These are phyloP conservation scores for Colletotrichum karsti DNA, from an alignment of 2,329 filamentous ascomycete species.

Conservation along the genomic window DNA sequence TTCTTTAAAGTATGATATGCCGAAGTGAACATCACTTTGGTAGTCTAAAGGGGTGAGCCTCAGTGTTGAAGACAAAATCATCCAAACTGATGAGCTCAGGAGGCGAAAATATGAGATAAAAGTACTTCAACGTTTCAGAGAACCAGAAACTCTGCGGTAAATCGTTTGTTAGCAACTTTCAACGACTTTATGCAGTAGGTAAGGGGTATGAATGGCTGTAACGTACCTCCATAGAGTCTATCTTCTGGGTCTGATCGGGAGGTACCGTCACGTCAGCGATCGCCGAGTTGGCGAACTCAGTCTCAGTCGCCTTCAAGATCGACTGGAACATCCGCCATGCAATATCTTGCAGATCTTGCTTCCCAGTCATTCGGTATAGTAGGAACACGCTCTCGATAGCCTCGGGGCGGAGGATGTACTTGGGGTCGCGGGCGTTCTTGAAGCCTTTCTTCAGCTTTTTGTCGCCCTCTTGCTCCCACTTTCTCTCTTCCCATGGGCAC, in stretches of 20 bases:
- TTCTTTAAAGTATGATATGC: too few species aligned
- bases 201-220: background rate
- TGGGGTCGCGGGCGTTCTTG: slow-evolving; percentile 60
- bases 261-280: slow-evolving; percentile 58
- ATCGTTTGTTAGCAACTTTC: background rate
- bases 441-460: slow-evolving; percentile 62
- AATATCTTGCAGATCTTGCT: slow-evolving; percentile 54
- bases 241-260: slow-evolving; percentile 50
- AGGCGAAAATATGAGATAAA: slow-evolving; percentile 75
- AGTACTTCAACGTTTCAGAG: slow-evolving; percentile 79
- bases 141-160: slow-evolving; percentile 72
- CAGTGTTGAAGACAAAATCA: slow-evolving; percentile 69
- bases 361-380: slow-evolving; percentile 61
- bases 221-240: slow-evolving; percentile 48
- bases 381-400: slow-evolving; percentile 64
- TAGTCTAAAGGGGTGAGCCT: slow-evolving; percentile 54
- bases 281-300: slow-evolving; percentile 56
- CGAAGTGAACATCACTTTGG: too few species aligned
- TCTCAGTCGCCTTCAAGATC: slow-evolving; percentile 54
- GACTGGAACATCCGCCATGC: slow-evolving; percentile 63
- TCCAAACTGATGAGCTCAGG: slow-evolving; percentile 72
- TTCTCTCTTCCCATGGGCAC: slow-evolving; percentile 52
- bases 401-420: slow-evolving; percentile 59
- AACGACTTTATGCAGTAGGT: background rate
- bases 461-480: slow-evolving; percentile 31